Evolutionary conservation across 257 asterid genomes (phyloP).

Genomic region (Ligustrum vulgare): DNA sequence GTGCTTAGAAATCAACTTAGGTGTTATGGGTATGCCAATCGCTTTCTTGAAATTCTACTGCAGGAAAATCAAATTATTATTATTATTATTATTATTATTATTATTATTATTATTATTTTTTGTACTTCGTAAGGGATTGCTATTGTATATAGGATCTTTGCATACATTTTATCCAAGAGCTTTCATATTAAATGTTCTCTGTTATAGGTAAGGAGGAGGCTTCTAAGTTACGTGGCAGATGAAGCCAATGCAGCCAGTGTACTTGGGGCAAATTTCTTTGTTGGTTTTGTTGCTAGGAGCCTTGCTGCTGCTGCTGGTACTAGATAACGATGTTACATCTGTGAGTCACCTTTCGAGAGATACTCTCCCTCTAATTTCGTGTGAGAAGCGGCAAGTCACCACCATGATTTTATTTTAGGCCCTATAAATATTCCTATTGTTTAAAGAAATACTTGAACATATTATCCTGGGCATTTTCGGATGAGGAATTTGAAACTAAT

Average conservation of each 20-base stretch:
- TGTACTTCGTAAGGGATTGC: neutral
- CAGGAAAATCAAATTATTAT: too few relatives aligned
- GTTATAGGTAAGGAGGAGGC: conserved; percentile 69
- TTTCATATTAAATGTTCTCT: too few relatives aligned
- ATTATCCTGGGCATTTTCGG: too few relatives aligned
- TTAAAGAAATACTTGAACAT: conserved; percentile 1
- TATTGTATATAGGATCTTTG: conserved; percentile 14
- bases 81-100: too few relatives aligned
- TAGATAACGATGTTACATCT: conserved; percentile 24
- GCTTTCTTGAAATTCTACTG: neutral
- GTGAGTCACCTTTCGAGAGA: conserved; percentile 31
- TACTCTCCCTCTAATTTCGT: conserved; percentile 36
- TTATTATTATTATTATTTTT: too few relatives aligned
- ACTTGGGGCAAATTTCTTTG: conserved; percentile 80
- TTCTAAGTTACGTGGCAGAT: conserved; percentile 68
- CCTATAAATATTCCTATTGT: neutral
- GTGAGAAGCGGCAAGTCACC: conserved; percentile 52
- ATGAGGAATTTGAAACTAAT: too few relatives aligned
- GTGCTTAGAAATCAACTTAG: neutral
- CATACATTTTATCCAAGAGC: conserved; percentile 13
- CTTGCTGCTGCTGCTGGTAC: too few relatives aligned
- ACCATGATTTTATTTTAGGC: neutral
- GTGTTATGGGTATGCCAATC: neutral
- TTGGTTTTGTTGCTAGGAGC: too few relatives aligned
- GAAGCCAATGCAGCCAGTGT: conserved; percentile 56